Evolutionary conservation across 2,329 filamentous ascomycete species (phyloP), one percentile per base, ranked within the genome.

Genomic region (Volutella citrinella): DNA sequence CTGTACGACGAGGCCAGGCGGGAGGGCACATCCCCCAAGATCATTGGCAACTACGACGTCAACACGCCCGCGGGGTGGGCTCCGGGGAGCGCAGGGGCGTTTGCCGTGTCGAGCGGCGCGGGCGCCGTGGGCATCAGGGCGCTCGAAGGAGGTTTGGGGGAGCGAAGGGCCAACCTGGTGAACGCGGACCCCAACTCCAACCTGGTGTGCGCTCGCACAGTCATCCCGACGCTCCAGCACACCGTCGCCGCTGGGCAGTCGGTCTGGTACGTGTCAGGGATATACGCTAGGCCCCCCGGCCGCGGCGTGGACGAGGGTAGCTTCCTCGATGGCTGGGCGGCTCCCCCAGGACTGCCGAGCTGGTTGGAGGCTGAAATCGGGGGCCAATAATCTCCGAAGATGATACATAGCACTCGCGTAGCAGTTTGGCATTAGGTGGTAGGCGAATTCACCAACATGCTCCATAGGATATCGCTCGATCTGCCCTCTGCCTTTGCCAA

Each of bases 131-230:
- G 63, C 54, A 84, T 73, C 68, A 76, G 46, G 56, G 80, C 61
- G 45, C 63, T 70, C 35, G 84, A 68, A 52, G n/a, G n/a, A n/a
- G 67, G 68, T 1, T 63, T 55, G 8, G 65, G 63, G 7, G 60
- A 55, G 11, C 68, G 82, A 14, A 62, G 59, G 34, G 84, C 84
- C 4, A 80, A 74, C 54, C 68, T 87, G 17, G 77, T 89, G 29
- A 80, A 87, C 37, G 82, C 84, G 10, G 86, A 90, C 55, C 84
- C 85, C 7, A 89, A 90, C 63, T 84, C 81, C 29, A 90, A 90
- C 60, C 63, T 90, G 20, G 69, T 88, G 4, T 80, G 87, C 62
- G 78, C 80, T 38, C 67, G 85, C 38, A 87, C 82, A 5, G 71
- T 84, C 25, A 75, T 90, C 47, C 86, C 86, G 16, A 81, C 81